phyloP scores from a whole-genome alignment of 768 basidiomycete species.

The Leccinum subtestaceum region DNA sequence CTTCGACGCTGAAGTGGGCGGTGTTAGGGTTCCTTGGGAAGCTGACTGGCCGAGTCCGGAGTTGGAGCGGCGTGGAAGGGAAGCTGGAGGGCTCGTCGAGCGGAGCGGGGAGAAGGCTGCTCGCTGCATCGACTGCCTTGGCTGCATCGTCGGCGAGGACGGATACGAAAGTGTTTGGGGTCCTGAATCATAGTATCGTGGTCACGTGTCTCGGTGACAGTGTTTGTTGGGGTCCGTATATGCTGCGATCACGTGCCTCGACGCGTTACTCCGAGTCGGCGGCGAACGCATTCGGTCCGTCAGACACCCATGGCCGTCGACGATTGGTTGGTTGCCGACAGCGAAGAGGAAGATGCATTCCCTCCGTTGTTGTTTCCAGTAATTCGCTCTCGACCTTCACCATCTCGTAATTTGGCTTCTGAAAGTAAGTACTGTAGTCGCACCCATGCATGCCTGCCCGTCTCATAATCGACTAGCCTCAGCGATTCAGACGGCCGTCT shows the following conservation, averaged over 20 bases:
- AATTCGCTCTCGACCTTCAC: background rate
- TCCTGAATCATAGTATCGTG: too few relatives aligned
- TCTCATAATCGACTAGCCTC: conserved; percentile 10
- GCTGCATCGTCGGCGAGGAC: conserved; percentile 15
- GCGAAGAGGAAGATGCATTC: conserved; percentile 37
- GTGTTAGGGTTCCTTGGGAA: conserved; percentile 23
- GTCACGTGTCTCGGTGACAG: background rate
- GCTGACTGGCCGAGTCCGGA: conserved; percentile 21
- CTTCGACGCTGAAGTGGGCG: conserved; percentile 39
- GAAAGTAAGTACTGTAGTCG: conserved; percentile 12
- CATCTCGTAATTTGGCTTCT: background rate
- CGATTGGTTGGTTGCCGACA: conserved; percentile 50
- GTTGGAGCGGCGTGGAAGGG: conserved; percentile 14
- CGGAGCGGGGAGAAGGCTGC: conserved; percentile 46
- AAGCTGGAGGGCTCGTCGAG: conserved; percentile 35
- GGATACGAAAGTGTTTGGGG: background rate
- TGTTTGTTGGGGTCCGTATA: background rate
- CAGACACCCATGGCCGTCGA: conserved; percentile 18
- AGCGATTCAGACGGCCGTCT: conserved; percentile 18
- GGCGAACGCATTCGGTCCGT: background rate
- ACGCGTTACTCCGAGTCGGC: conserved; percentile 2
- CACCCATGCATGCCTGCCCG: too few relatives aligned
- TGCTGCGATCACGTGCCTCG: conserved; percentile 28
- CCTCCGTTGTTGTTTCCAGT: background rate
- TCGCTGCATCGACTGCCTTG: conserved; percentile 30